These are phyloP conservation scores for Calocybe gambosa DNA, from an alignment of 1,284 basidiomycete species.

Conservation along the genomic window DNA sequence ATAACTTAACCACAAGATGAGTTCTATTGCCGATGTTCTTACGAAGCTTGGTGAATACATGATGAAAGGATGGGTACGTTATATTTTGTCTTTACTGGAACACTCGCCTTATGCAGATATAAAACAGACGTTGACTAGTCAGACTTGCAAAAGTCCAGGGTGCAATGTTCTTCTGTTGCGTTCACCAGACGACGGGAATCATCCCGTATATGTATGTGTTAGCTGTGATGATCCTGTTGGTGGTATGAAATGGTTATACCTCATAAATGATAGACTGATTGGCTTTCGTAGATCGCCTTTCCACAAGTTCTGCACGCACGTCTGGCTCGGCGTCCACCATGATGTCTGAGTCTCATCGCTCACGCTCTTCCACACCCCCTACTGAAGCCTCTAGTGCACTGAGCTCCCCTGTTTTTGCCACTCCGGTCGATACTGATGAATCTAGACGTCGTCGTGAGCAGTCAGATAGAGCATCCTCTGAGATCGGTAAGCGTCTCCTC, in stretches of 20 bases:
- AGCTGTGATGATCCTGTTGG: conserved; percentile 44
- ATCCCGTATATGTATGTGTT: conserved; percentile 50
- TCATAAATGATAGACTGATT: not conserved
- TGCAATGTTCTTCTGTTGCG: conserved; percentile 65
- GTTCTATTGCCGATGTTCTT: conserved; percentile 50
- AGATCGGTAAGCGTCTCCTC: conserved; percentile 69
- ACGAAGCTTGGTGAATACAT: conserved; percentile 61
- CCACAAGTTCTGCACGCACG: conserved; percentile 8
- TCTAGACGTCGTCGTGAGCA: conserved; percentile 65
- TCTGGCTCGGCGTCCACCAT: conserved; percentile 35
- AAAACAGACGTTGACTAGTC: conserved; percentile 65
- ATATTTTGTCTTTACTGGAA: not conserved
- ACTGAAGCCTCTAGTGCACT: conserved; percentile 61
- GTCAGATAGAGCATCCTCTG: conserved; percentile 70
- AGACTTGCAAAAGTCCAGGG: conserved; percentile 45
- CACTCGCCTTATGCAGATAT: conserved; percentile 8
- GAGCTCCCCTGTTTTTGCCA: conserved; percentile 56
- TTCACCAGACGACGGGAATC: conserved; percentile 49
- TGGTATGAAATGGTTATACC: conserved; percentile 21
- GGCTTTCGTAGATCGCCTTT: conserved; percentile 3
- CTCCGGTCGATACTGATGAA: conserved; percentile 57
- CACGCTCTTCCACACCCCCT: conserved; percentile 64
- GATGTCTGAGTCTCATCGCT: conserved; percentile 43
- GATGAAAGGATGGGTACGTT: conserved; percentile 69
- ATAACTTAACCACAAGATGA: conserved; percentile 34